Evolutionary conservation across 140 eudicot genomes (phyloP).

Genomic region (Bidens hawaiensis): DNA sequence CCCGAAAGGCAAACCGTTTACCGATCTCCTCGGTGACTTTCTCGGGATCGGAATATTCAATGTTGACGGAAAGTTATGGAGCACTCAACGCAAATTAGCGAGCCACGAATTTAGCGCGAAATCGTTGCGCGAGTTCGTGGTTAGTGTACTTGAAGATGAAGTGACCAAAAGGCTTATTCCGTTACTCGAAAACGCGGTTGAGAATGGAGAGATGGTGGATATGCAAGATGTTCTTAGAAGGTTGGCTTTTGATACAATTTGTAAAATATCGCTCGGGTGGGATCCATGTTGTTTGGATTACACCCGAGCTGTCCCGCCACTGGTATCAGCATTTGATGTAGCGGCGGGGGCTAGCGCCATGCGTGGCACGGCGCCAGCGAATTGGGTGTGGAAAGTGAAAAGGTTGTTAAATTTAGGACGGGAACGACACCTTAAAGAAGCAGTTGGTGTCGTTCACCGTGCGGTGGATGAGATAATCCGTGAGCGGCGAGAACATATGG

Average conservation of each 20-base stretch:
- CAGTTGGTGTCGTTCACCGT: conserved; percentile 38
- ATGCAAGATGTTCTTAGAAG: conserved; percentile 66
- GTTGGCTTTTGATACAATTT: conserved; percentile 67
- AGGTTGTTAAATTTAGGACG: conserved; percentile 48
- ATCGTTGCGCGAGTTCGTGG: conserved; percentile 51
- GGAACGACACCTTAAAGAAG: conserved; percentile 41
- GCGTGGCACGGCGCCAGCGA: conserved; percentile 43
- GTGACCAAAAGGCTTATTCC: conserved; percentile 49
- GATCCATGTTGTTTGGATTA: conserved; percentile 58
- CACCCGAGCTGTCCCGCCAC: conserved; percentile 24
- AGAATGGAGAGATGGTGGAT: conserved; percentile 39
- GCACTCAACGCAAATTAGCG: conserved; percentile 58
- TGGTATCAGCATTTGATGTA: conserved; percentile 49
- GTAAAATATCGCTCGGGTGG: conserved; percentile 55
- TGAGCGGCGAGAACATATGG: conserved; percentile 19
- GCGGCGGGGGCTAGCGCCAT: conserved; percentile 63
- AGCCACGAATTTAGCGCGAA: conserved; percentile 62
- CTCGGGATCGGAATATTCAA: conserved; percentile 78
- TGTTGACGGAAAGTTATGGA: conserved; percentile 69
- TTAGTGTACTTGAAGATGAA: conserved; percentile 46
- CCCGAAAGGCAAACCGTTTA: conserved; percentile 72
- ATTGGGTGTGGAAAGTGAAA: conserved; percentile 56
- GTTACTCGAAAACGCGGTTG: conserved; percentile 33
- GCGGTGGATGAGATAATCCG: conserved; percentile 34
- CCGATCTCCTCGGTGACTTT: conserved; percentile 61